Base-by-base conservation (phyloP, 1,139 yeast species). In the Suhomyces taliae region DNA sequence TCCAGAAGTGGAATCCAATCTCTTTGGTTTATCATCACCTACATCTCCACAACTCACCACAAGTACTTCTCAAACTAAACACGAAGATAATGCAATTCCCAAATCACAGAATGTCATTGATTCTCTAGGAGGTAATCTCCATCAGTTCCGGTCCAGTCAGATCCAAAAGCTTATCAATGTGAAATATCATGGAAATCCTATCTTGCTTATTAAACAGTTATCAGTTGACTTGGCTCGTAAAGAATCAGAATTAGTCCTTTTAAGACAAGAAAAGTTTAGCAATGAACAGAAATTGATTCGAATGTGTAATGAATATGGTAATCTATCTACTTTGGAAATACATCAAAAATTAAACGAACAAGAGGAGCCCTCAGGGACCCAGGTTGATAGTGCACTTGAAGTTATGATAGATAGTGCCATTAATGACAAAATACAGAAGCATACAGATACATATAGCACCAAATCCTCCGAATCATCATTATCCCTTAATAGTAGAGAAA, bases 141-240 rank as follows among this genome's bases (percentile, higher is more conserved):
- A 59, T 46, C 53, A 54, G 35, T 51, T 59, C 33, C 44, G 51
- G 8, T 54, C 52, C 9, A 43, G 39, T 10, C 70, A 76, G 46
- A 66, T 79, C 6, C 58, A 59, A 2, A 62, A 73, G 27, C 66
- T 69, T 10, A 53, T 69, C 6, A 48, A 51, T 11, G 45, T 63
- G n/a, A 66, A 66, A 48, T 69, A 64, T 48, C 53, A 57, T 39
- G 57, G 70, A 46, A 80, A 82, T 24, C 70, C 79, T 0, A 60
- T 69, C 6, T 60, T 62, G 2, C 67, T 79, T 27, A 69, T 79
- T 5, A 66, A 76, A 34, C 84, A 79, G 54, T 61, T 80, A 29
- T 77, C 82, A 0, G 55, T 69, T 0, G 84, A 80, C 50, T 57
- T 81, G 47, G 78, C 81, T 0, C 66, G 68, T 36, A 69, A 79